Evolutionary conservation across 257 asterid genomes (phyloP), one percentile per base, ranked within the genome.

Genomic region (Nicotiana paniculata): DNA sequence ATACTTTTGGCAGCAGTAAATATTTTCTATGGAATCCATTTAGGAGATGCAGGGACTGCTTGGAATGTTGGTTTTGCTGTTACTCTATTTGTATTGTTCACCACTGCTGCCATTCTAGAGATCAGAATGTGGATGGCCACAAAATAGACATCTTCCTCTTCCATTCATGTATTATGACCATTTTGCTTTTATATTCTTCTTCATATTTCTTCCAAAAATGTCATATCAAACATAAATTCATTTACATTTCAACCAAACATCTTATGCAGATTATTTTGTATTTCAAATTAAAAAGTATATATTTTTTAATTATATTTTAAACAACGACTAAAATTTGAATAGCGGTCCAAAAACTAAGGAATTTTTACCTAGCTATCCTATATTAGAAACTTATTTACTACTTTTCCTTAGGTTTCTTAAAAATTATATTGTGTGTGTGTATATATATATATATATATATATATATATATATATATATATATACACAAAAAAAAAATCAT

Each of bases 51-150:
- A 1, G 99, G 98, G 24, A 81, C 85, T 2, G 62, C 82, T 0
- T 96, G 99, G 98, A 96, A 94, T 77, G 89, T 90, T 54, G 95
- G 95, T 81, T 96, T 84, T 83, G 97, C 96, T 37, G 86, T 81
- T 67, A 89, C 83, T 77, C 91, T 96, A 24, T 89, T 86, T 30
- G 0, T 85, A 16, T 57, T 96, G 6, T 90, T 93, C 86, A 17
- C 83, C 80, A 66, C 82, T 54, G 39, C 92, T 28, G 81, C 87
- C 28, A 30, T 89, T 82, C 82, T 92, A 26, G 98, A 96, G 92
- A 66, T 96, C 30, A 90, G 92, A 86, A 43, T 88, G 84, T 82
- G 88, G 82, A 83, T 66, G 85, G 88, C 26, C 48, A 8, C 48
- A 35, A 79, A 90, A 59, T 74, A 74, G n/a, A 48, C 3, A 10